A percentile compares a stretch with the other conserved stretches of the same genome.
phyloP scores from a whole-genome alignment of 108 stramenopile genomes.

The Mayamaea pseudoterrestris region DNA sequence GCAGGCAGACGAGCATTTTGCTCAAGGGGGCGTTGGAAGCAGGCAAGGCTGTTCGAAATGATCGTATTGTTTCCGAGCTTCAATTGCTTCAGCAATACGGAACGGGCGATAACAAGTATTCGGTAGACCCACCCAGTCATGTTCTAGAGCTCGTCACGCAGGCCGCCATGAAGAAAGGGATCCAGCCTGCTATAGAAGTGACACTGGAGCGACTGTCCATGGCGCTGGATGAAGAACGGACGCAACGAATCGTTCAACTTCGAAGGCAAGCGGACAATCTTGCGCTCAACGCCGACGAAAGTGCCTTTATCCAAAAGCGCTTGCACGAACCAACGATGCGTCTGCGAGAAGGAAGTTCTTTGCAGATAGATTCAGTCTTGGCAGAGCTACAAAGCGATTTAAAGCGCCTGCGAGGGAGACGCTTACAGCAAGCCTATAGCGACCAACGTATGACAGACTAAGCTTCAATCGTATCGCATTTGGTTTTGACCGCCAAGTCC shows the following conservation, averaged over 20 bases:
- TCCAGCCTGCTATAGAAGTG: not conserved
- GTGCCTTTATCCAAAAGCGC: not conserved
- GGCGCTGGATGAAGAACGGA: not conserved
- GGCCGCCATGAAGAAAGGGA: not conserved
- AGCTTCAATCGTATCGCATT: no score
- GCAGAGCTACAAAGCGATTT: not conserved
- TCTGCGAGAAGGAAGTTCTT: not conserved
- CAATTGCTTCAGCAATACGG: conserved; percentile 31
- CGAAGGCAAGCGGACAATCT: not conserved
- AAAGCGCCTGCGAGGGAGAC: no score
- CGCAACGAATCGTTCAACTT: not conserved
- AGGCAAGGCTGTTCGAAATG: conserved; percentile 60
- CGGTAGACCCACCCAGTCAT: not conserved
- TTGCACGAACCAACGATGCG: not conserved
- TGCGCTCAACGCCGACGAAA: not conserved
- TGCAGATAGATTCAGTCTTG: not conserved
- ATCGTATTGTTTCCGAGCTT: conserved; percentile 33
- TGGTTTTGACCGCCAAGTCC: no score
- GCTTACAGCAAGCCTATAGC: no score
- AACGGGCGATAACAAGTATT: conserved; percentile 19
- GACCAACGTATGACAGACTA: no score
- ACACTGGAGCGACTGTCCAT: not conserved
- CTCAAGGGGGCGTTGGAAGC: conserved; percentile 54
- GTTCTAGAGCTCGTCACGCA: not conserved
- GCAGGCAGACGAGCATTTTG: conserved; percentile 3